Percentiles rank a stretch among this genome's conserved stretches.
phyloP scores from a whole-genome alignment of 2,329 filamentous ascomycete species.

The Alternaria tenuissima region DNA sequence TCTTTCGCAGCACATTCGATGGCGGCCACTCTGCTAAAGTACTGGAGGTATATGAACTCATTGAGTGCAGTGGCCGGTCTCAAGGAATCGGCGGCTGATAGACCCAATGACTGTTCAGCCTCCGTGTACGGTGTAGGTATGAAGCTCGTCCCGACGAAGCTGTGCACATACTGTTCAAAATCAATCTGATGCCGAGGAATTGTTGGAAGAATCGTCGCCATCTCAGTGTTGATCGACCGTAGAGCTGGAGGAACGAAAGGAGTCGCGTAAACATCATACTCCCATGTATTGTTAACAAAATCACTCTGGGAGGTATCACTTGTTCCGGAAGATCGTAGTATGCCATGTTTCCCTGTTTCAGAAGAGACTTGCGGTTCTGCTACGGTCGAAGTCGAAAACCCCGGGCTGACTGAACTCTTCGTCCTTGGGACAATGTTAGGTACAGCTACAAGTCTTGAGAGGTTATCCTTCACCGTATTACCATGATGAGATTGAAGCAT shows the following conservation, averaged over 20 bases:
- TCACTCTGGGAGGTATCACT: background rate
- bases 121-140: conserved; percentile 3
- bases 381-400: background rate
- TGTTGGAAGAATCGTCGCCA: conserved; percentile 12
- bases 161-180: conserved; percentile 22
- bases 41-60: conserved; percentile 24
- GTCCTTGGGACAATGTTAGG: conserved; percentile 3
- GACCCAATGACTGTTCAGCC: background rate
- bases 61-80: conserved; percentile 1
- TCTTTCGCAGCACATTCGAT: conserved; percentile 29
- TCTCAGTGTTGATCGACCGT: conserved; percentile 27
- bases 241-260: conserved; percentile 28
- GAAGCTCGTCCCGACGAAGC: conserved; percentile 33
- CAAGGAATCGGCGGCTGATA: background rate
- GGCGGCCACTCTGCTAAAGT: conserved; percentile 22
- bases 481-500: background rate
- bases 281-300: background rate
- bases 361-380: background rate
- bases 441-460: conserved; percentile 14
- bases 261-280: conserved; percentile 35
- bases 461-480: background rate
- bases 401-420: background rate
- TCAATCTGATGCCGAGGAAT: conserved; percentile 24
- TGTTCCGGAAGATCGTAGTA: background rate
- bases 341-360: background rate